Evolutionary conservation across 176 grass and related monocot genomes (phyloP).

Genomic region (Aechmea fasciata): DNA sequence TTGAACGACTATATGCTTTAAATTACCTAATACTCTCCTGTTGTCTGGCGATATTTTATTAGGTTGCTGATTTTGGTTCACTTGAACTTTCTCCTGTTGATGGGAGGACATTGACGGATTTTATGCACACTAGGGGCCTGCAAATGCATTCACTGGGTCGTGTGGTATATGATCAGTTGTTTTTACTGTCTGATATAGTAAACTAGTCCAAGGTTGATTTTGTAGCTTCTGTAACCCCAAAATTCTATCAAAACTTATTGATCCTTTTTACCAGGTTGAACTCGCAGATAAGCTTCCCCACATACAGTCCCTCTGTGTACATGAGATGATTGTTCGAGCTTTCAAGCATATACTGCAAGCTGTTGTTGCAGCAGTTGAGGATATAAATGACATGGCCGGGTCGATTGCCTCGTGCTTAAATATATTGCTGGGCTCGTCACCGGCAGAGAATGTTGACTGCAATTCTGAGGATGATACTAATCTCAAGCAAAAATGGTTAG

Average conservation of each 20-base stretch:
- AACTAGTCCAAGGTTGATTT: not conserved
- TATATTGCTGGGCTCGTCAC: slow-evolving; percentile 64
- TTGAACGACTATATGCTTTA: slow-evolving; percentile 5
- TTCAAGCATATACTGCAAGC: slow-evolving; percentile 90
- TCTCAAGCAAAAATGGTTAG: slow-evolving; percentile 82
- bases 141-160: slow-evolving; percentile 86
- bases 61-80: slow-evolving; percentile 92
- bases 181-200: slow-evolving; percentile 11
- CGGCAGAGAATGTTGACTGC: slow-evolving; percentile 40
- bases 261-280: slow-evolving; percentile 52
- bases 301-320: slow-evolving; percentile 90
- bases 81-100: slow-evolving; percentile 99
- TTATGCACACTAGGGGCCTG: slow-evolving; percentile 98
- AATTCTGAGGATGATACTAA: slow-evolving; percentile 34
- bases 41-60: slow-evolving; percentile 13
- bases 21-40: slow-evolving; percentile 2
- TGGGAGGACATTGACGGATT: slow-evolving; percentile 97
- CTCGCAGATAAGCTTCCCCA: slow-evolving; percentile 94
- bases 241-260: not conserved
- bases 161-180: slow-evolving; percentile 45
- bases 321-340: slow-evolving; percentile 97
- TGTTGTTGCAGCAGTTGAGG: slow-evolving; percentile 70
- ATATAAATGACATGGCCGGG: slow-evolving; percentile 62
- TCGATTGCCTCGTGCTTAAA: slow-evolving; percentile 76
- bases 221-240: not conserved